phyloP scores from a whole-genome alignment of 495 filamentous ascomycete genomes.

The Gamarada debralockiae region DNA sequence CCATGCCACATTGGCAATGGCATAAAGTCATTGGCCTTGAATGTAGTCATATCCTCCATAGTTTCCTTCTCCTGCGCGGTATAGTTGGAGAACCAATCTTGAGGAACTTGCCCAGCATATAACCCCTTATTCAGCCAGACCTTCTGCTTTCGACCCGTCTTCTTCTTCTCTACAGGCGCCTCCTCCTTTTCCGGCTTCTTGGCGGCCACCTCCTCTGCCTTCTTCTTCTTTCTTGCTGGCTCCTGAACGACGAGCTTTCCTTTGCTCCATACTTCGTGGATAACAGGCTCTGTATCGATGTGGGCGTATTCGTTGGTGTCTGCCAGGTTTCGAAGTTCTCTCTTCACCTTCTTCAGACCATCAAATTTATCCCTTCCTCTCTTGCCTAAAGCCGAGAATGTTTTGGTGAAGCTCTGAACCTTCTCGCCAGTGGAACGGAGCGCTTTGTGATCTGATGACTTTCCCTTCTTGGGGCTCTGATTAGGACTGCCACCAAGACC shows the following conservation, averaged over 20 bases:
- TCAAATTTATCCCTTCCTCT: constrained; percentile 41
- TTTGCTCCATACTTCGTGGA: constrained; percentile 46
- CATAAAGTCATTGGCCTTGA: constrained; percentile 35
- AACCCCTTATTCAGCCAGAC: constrained; percentile 77
- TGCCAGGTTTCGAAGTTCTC: constrained; percentile 42
- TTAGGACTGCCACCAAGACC: constrained; percentile 11
- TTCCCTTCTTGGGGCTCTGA: constrained; percentile 10
- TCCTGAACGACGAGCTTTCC: constrained; percentile 40
- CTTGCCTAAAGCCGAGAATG: constrained; percentile 40
- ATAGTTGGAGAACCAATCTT: constrained; percentile 49
- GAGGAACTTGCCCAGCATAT: constrained; percentile 78
- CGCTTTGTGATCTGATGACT: constrained; percentile 24
- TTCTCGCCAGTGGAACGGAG: constrained; percentile 41
- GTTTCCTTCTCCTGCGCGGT: constrained; percentile 61
- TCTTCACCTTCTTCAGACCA: constrained; percentile 20
- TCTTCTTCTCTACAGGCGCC: constrained; percentile 32
- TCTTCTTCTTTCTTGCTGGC: constrained; percentile 42
- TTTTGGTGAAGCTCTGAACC: constrained; percentile 41
- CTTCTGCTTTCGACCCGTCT: constrained; percentile 52
- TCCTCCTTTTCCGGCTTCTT: constrained; percentile 37
- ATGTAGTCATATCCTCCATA: constrained; percentile 41
- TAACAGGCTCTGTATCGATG: constrained; percentile 48
- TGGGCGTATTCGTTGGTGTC: constrained; percentile 52
- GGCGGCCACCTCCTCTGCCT: constrained; percentile 25
- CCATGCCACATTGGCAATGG: constrained; percentile 69